Evolutionary conservation across 345 rosid species (phyloP), one percentile per base, ranked within the genome.

Genomic region (Triadica sebifera): DNA sequence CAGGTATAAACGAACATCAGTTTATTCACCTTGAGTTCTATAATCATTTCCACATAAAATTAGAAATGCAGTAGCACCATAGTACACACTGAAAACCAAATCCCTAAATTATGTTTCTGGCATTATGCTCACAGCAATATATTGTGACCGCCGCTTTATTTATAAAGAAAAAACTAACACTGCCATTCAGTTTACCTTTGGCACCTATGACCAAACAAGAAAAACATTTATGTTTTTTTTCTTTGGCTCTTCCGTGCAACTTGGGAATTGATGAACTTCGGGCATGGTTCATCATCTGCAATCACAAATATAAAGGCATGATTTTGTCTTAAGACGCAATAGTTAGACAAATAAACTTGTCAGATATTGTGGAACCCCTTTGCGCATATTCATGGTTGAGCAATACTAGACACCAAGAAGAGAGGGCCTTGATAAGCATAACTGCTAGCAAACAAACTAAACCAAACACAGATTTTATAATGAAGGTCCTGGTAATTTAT

Each of bases 121-220:
- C n/a, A 57, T n/a, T 16, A 59, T 22, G 61, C 58, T 49, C 72
- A 43, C 60, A 56, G 16, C 45, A 69, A 47, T 39, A 45, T 39
- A 41, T 66, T 79, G 74, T 39, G 67, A 38, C 66, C 29, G 37
- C 3, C 39, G 34, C 45, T 69, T 79, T 82, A 73, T 79, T 82
- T 13, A 69, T 29, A 60, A n/a, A 4, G 15, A 70, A 38, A 74
- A 59, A 25, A 55, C n/a, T 55, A 55, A 59, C 39, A 59, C 41
- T 20, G 51, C 62, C 16, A 12, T 55, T 72, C 57, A 61, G 45
- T 52, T 34, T 17, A 13, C 51, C 17, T 57, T 51, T 25, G 56
- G 16, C 29, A 52, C 37, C 11, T 29, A 7, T 12, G 22, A 15
- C 45, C 76, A 51, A 39, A 69, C 51, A 15, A 22, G 66, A 64